Percentiles rank a stretch among this genome's conserved stretches.
Evolutionary conservation across 2,329 filamentous ascomycete genomes (phyloP).

Genomic region (Emergomyces orientalis): DNA sequence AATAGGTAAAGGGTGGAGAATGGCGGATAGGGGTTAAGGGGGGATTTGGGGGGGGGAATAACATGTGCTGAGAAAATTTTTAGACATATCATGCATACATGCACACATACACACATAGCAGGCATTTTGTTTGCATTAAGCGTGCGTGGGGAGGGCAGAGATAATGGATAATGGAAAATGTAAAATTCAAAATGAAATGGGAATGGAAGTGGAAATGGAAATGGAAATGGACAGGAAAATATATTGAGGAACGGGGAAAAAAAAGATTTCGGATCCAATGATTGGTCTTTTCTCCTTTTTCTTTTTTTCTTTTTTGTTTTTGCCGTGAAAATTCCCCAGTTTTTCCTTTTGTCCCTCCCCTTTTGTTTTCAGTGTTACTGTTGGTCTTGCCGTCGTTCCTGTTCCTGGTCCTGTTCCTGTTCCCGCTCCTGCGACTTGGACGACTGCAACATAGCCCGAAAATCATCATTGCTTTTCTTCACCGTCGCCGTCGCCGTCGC

Average conservation of each 20-base stretch:
- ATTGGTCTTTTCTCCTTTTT: too few species aligned
- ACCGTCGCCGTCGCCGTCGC: constrained; percentile 12
- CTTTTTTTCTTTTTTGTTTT: not conserved
- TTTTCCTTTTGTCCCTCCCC: not conserved
- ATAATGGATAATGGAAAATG: not conserved
- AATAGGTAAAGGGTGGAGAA: not conserved
- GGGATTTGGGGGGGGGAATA: too few species aligned
- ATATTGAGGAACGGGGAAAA: not conserved
- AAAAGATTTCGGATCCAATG: not conserved
- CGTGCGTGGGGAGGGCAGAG: not conserved
- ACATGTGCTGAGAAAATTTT: not conserved
- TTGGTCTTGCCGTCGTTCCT: not conserved
- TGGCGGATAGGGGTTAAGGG: too few species aligned
- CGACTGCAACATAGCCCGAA: constrained; percentile 44
- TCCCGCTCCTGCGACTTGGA: constrained; percentile 19
- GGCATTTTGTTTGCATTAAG: not conserved
- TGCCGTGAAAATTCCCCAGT: not conserved
- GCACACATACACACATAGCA: not conserved
- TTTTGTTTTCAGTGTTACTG: not conserved
- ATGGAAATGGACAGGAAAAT: not conserved
- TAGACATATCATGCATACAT: not conserved
- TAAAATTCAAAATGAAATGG: not conserved
- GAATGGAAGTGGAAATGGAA: not conserved
- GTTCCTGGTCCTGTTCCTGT: not conserved
- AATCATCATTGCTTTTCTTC: constrained; percentile 50